A percentile compares a stretch with the other conserved stretches of the same genome.
Evolutionary conservation across 305 asterid species (phyloP).

Genomic region (Caryopteris hybrid): DNA sequence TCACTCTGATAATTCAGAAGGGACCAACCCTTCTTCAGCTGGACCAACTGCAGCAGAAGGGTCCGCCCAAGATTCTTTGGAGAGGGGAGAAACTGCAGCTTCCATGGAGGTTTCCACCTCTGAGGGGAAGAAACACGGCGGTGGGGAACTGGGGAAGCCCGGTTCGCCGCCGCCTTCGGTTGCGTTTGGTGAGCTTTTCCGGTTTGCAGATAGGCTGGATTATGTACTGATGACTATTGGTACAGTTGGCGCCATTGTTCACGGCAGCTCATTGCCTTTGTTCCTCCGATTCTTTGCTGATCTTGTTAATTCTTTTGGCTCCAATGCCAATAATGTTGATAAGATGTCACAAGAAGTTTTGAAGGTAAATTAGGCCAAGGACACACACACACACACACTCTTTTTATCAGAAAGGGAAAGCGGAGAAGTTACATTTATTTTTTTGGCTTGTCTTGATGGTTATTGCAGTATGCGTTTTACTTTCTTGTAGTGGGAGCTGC

Average conservation of each 20-base stretch:
- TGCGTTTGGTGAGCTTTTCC: slow-evolving; percentile 64
- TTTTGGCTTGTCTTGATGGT: slow-evolving; percentile 12
- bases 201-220: slow-evolving; percentile 80
- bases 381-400: no score
- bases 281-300: slow-evolving; percentile 91
- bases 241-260: slow-evolving; percentile 77
- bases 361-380: slow-evolving; percentile 38
- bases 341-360: slow-evolving; percentile 87
- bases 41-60: background rate
- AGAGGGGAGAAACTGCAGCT: background rate
- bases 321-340: slow-evolving; percentile 73
- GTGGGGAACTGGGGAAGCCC: slow-evolving; percentile 36
- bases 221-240: slow-evolving; percentile 66
- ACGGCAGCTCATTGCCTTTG: slow-evolving; percentile 81
- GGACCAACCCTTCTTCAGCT: slow-evolving; percentile 5
- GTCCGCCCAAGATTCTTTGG: background rate
- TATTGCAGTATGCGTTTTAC: slow-evolving; percentile 90
- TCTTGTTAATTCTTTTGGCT: slow-evolving; percentile 91
- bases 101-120: slow-evolving; percentile 30
- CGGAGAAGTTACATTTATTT: background rate
- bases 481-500: slow-evolving; percentile 99
- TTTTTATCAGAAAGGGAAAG: background rate
- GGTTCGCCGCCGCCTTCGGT: slow-evolving; percentile 35
- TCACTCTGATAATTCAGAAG: no score
- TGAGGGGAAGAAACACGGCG: slow-evolving; percentile 27